These are phyloP conservation scores for Scopulariopsis brevicaulis DNA, from an alignment of 2,329 filamentous ascomycete species.

Conservation along the genomic window DNA sequence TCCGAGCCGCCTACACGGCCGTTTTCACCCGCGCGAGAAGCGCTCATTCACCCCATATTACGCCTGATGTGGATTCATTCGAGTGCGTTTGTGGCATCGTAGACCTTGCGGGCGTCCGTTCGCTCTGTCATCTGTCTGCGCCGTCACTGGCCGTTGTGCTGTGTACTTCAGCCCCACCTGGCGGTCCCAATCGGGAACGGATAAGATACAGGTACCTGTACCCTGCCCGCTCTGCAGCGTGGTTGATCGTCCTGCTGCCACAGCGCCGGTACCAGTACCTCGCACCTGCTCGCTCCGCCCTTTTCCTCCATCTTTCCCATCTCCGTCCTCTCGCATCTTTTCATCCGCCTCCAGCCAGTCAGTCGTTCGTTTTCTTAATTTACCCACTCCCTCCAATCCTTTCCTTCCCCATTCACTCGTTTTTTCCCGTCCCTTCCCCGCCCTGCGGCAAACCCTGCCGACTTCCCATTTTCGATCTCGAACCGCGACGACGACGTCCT, in stretches of 20 bases:
- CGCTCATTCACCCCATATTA: too few species aligned
- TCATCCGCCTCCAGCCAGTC: not conserved
- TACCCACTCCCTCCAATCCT: not conserved
- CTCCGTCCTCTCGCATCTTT: not conserved
- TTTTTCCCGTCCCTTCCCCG: conserved; percentile 1
- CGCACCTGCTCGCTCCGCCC: not conserved
- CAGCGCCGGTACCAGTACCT: not conserved
- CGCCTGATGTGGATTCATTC: too few species aligned
- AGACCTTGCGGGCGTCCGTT: too few species aligned
- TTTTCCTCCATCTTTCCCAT: not conserved
- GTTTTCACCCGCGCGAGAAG: not conserved
- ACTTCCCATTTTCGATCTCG: not conserved
- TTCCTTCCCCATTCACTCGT: conserved; percentile 7
- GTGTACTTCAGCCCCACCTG: not conserved
- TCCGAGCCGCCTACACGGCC: not conserved
- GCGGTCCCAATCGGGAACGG: not conserved
- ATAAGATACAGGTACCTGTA: not conserved
- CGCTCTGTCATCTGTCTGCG: too few species aligned
- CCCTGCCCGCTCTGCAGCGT: not conserved
- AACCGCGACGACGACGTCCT: not conserved
- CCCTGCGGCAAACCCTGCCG: not conserved
- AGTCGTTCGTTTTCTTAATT: not conserved
- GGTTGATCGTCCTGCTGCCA: not conserved
- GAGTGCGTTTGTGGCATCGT: too few species aligned
- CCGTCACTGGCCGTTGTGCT: too few species aligned